Base-by-base conservation (phyloP, 352 stramenopile genomes). In the Globisporangium sylvaticum region DNA sequence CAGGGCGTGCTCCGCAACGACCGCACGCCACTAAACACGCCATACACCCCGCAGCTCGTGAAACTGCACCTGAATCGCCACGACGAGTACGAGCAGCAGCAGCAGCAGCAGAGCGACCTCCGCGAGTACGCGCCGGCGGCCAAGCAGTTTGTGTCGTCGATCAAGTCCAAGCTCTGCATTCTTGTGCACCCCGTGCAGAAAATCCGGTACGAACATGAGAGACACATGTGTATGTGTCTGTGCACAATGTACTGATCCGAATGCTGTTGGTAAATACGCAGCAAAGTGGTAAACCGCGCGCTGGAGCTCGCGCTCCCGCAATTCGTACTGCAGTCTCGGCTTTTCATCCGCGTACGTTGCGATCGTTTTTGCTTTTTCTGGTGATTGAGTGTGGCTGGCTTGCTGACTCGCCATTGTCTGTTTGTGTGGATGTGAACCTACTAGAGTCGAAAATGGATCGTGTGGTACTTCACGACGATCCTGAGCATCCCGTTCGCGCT, bases 41-140 rank as follows among this genome's bases (percentile, higher is more conserved):
- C 86, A 59, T 94, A 90, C 67, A 94, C 86, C n/a, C 86, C 86
- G 39, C 83, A 91, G 53, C 77, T 94, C n/a, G 85, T 92, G 69
- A 92, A 92, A 70, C 67, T 94, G 52, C 86, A 94, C 34, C 64
- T 94, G 52, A 79, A 78, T 55, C 73, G 74, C 20, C 83, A 92
- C 55, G 82, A 88, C 48, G 83, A 87, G 54, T 80, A 87, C 62
- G 69, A 81, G 12, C 64, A 83, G 61, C 63, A 69, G 4, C 69
- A 50, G 9, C 42, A 74, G 32, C 72, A 79, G 42, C 74, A 71
- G 55, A 63, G 54, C 4, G 75, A 75, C 27, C 58, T 62, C 4
- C 69, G 69, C 10, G 65, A 68, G 20, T 74, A 78, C 37, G 68
- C 81, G 31, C 65, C 55, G 8, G 72, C 52, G 5, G 70, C 52